Conservation (phyloP, 2,329 filamentous ascomycete species). For the Peltaster fructicola region DNA sequence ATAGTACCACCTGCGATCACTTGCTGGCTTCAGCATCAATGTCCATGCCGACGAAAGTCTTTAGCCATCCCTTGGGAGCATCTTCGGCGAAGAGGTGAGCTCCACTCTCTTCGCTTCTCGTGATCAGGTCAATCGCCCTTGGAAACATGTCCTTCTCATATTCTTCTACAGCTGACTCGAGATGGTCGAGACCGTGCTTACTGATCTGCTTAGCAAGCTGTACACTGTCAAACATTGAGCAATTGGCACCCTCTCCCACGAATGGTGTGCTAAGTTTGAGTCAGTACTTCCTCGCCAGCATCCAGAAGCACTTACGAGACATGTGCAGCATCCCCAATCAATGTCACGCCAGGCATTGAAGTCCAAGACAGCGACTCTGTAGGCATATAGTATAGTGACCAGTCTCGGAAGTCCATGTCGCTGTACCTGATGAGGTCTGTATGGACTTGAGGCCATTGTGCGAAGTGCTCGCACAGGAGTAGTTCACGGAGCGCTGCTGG, state of each 20-base stretch:
- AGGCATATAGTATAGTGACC: constrained; percentile 37
- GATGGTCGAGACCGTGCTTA: constrained; percentile 8
- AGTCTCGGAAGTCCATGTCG: constrained; percentile 21
- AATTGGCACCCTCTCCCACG: constrained; percentile 44
- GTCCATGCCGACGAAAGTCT: constrained; percentile 1
- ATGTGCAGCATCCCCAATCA: constrained; percentile 44
- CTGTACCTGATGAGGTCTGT: constrained; percentile 26
- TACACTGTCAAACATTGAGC: constrained; percentile 37
- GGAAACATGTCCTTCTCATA: constrained; percentile 19
- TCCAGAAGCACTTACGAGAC: constrained; percentile 25
- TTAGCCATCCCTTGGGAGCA: constrained; percentile 5
- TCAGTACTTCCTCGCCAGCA: constrained; percentile 1
- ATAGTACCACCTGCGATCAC: too few relatives aligned
- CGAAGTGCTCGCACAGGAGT: constrained; percentile 21
- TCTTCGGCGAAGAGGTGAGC: constrained; percentile 7
- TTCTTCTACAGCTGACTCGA: constrained; percentile 11
- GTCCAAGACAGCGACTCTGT: constrained; percentile 30
- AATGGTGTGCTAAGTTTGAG: constrained; percentile 24
- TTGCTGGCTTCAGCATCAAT: not conserved
- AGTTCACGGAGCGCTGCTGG: constrained; percentile 21
- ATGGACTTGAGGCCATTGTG: constrained; percentile 27
- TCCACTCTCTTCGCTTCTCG: constrained; percentile 4
- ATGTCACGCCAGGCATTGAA: constrained; percentile 30
- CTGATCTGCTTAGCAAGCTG: constrained; percentile 30
- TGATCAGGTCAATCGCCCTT: constrained; percentile 8